phyloP scores from a whole-genome alignment of 805 yeast species.

The Cyberlindnera sargentensis region DNA sequence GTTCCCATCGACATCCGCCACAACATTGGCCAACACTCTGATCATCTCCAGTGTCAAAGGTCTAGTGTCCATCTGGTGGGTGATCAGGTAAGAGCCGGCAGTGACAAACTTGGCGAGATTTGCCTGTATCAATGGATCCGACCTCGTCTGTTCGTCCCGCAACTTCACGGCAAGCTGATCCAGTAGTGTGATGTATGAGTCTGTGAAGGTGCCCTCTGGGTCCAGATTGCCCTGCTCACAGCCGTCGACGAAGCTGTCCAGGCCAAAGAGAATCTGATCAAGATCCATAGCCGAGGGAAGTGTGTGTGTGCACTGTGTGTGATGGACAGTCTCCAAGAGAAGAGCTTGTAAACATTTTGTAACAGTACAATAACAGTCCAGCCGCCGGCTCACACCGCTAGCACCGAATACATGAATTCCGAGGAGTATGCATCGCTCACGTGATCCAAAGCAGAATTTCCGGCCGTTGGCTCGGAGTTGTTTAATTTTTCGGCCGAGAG shows the following conservation, averaged over 20 bases:
- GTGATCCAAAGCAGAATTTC: too few species aligned
- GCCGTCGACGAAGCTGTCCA: slow-evolving; percentile 16
- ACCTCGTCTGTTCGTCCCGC: slow-evolving; percentile 14
- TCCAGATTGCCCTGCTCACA: slow-evolving; percentile 8
- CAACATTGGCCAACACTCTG: slow-evolving; percentile 21
- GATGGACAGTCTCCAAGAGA: too few species aligned
- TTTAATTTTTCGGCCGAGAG: too few species aligned
- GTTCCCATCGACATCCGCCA: slow-evolving; percentile 22
- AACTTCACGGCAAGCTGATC: slow-evolving; percentile 19
- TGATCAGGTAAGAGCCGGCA: slow-evolving; percentile 9
- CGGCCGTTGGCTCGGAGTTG: too few species aligned
- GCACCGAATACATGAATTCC: too few species aligned
- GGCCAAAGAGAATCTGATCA: slow-evolving; percentile 20
- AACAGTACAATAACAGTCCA: too few species aligned
- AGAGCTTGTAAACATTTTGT: too few species aligned
- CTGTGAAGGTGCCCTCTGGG: slow-evolving; percentile 13
- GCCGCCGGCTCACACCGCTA: too few species aligned
- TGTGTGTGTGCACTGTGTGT: too few species aligned
- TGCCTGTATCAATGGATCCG: slow-evolving; percentile 7
- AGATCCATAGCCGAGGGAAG: slow-evolving; percentile 14
- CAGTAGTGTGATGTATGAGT: slow-evolving; percentile 17
- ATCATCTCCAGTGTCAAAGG: slow-evolving; percentile 13
- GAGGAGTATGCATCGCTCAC: too few species aligned
- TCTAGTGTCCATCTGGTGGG: background rate
- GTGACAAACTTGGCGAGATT: slow-evolving; percentile 13